Percentiles rank a stretch among this genome's conserved stretches.
These are phyloP conservation scores for Zygosaccharomyces siamensis DNA, from an alignment of 805 yeast species.

Conservation along the genomic window DNA sequence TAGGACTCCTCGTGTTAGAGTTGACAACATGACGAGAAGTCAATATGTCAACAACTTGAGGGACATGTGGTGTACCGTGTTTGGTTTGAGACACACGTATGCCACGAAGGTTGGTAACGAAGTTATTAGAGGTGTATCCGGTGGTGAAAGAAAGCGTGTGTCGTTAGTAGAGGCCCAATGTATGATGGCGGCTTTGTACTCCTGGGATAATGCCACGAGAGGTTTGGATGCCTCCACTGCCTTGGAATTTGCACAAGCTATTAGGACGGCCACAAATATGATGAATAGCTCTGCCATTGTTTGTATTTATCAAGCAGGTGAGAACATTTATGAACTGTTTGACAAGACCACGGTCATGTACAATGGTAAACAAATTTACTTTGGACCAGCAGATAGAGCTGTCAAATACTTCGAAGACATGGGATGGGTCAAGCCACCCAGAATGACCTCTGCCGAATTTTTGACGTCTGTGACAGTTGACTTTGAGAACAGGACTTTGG, in stretches of 20 bases:
- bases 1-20: slow-evolving; percentile 44
- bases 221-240: slow-evolving; percentile 71
- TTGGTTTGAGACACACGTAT: slow-evolving; percentile 55
- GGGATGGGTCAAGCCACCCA: slow-evolving; percentile 58
- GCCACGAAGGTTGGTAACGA: slow-evolving; percentile 65
- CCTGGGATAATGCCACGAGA: slow-evolving; percentile 69
- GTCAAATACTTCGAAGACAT: slow-evolving; percentile 50
- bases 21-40: slow-evolving; percentile 39
- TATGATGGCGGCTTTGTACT: slow-evolving; percentile 48
- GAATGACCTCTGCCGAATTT: slow-evolving; percentile 66
- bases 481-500: slow-evolving; percentile 52
- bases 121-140: slow-evolving; percentile 66
- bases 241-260: slow-evolving; percentile 55
- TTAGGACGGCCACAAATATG: slow-evolving; percentile 55
- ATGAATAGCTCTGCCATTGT: slow-evolving; percentile 54
- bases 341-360: slow-evolving; percentile 59
- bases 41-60: slow-evolving; percentile 39
- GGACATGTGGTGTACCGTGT: slow-evolving; percentile 41
- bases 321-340: slow-evolving; percentile 55
- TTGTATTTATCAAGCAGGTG: slow-evolving; percentile 66
- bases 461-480: slow-evolving; percentile 60
- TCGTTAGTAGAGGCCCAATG: slow-evolving; percentile 62
- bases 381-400: slow-evolving; percentile 51
- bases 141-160: slow-evolving; percentile 70
- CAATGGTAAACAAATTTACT: slow-evolving; percentile 57